Base-by-base conservation (phyloP, 768 basidiomycete species). In the Neoboletus magnificus region DNA sequence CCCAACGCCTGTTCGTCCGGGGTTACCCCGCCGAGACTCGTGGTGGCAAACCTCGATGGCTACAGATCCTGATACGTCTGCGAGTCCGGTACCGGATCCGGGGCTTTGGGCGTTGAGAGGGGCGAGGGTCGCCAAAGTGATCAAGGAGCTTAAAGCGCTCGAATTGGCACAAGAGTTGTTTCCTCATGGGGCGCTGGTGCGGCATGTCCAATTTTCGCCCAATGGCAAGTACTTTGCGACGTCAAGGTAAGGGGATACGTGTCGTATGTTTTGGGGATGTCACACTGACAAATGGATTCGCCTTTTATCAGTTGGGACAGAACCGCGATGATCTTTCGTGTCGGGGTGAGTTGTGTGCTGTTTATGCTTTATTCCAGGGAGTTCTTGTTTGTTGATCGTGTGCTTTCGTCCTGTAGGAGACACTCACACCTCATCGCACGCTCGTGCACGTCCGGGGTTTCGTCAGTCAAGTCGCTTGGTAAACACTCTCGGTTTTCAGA, bases 141-240 rank as follows among this genome's bases (percentile, higher is more conserved):
- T 77, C 15, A 74, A 78, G 12, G 73, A 73, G 46, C 63, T 82
- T 36, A 75, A 72, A 60, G 65, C 54, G 45, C 65, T 82, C 50
- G 62, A 67, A 32, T 55, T 71, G 40, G 67, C 68, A 8, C 75
- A 80, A 52, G 75, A 74, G 43, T 54, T 79, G 8, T 65, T 62
- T 22, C 71, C 74, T 4, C 81, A 82, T 48, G 65, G 66, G 23
- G 82, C 81, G 11, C 74, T 82, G 27, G 81, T 82, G 35, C 64
- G 81, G n/a, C 79, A 82, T 49, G 55, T 83, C 33, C 77, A 82
- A 58, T 82, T 82, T 67, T 82, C 82, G 18, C 81, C 80, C 5
- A 76, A 79, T 50, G 81, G 81, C n/a, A 75, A 73, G 60, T 80
- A 75, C 53, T 61, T 82, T 50, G 81, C 81, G 16, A 82, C 82